Base-by-base conservation (phyloP, 2,329 filamentous ascomycete genomes). In the Talaromyces sp. region DNA sequence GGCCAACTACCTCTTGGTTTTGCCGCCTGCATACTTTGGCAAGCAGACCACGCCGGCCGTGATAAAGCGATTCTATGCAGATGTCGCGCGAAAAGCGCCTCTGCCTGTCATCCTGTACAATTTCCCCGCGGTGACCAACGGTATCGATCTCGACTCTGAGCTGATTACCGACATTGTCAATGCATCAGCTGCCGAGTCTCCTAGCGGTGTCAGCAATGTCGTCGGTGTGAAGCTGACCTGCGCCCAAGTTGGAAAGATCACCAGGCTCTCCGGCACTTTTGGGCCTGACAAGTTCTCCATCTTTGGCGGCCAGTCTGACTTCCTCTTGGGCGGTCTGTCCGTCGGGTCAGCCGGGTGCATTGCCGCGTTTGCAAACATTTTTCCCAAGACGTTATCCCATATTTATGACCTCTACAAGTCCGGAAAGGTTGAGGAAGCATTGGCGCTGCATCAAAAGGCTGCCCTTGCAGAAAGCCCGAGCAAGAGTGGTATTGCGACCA, bases 241-340 rank as follows among this genome's bases (percentile, higher is more conserved):
- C 73, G 87, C 79, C 1, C 83, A 81, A 47, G 84, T 87, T 23
- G 85, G 82, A 42, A 87, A 87, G 73, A 84, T 85, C 66, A 83
- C 83, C 14, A 79, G 85, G 3, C 73, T 87, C 3, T 77, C 82
- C 1, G 82, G 80, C 36, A 76, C 76, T 18, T 79, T 89, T 62
- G 73, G 81, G 0, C 73, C 82, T 0, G 79, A 83, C 2, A 73
- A 81, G 10, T 92, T 92, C 69, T 84, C 87, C 1, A 84, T 86
- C 0, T 91, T 86, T 68, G 89, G 88, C 0, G 90, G 90, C 0
- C 89, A 92, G 75, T 86, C 85, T 1, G 89, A 92, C 69, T 92
- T 90, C 72, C 73, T 92, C 47, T 76, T 87, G 31, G 83, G 80
- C 1, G 84, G 82, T 0, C 66, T 87, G 14, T 78, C 79, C 1